phyloP scores from a whole-genome alignment of 78 protist species.

The Dictyostelium purpureum region DNA sequence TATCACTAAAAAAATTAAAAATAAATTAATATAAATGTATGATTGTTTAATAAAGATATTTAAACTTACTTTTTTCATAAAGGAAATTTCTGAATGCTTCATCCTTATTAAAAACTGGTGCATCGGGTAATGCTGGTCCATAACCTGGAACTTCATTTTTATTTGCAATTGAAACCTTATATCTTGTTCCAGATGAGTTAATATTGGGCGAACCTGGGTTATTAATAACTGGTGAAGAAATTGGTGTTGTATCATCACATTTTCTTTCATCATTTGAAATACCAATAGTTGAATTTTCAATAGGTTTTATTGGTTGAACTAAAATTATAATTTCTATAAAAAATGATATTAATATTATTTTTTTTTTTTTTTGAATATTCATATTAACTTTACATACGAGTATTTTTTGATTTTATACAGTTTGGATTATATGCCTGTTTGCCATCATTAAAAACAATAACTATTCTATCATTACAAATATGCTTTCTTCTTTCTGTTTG shows the following conservation, averaged over 20 bases:
- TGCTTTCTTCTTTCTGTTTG: slow-evolving; percentile 80
- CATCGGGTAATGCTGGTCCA: slow-evolving; percentile 64
- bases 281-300: not conserved
- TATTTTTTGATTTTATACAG: slow-evolving; percentile 68
- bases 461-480: slow-evolving; percentile 81
- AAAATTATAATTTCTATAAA: slow-evolving; percentile 56
- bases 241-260: not conserved
- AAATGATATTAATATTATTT: not conserved
- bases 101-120: slow-evolving; percentile 74
- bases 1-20: slow-evolving; percentile 14
- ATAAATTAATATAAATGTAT: not conserved
- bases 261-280: slow-evolving; percentile 3
- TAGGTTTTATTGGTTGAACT: slow-evolving; percentile 36
- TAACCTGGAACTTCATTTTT: slow-evolving; percentile 67
- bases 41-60: not conserved
- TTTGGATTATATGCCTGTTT: slow-evolving; percentile 57
- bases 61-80: slow-evolving; percentile 42
- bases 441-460: slow-evolving; percentile 78
- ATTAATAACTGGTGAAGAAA: not conserved
- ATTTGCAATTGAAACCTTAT: slow-evolving; percentile 55
- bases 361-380: not conserved
- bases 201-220: not conserved
- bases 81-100: slow-evolving; percentile 59
- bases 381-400: slow-evolving; percentile 39
- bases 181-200: not conserved